phyloP scores from a whole-genome alignment of 1,139 yeast species.

The Nakaseomyces bracarensis region DNA sequence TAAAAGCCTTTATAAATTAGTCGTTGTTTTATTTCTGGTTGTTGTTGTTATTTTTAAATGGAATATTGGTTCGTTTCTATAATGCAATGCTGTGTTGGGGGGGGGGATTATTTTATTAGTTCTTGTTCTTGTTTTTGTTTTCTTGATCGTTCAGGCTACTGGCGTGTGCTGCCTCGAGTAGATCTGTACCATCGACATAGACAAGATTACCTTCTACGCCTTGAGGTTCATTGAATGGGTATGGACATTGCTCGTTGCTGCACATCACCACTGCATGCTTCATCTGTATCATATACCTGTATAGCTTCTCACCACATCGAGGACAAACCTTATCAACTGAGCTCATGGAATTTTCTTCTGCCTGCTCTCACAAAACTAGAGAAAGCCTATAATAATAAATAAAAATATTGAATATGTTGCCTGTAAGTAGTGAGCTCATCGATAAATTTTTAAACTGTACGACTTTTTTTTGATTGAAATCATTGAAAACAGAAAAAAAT shows the following conservation, averaged over 20 bases:
- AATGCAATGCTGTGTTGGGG: no score
- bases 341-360: conserved; percentile 10
- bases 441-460: no score
- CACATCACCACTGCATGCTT: conserved; percentile 33
- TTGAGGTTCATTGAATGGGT: conserved; percentile 32
- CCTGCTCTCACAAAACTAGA: background rate
- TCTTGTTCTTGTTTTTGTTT: background rate
- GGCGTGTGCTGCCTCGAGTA: conserved; percentile 21
- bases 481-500: background rate
- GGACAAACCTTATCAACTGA: conserved; percentile 23
- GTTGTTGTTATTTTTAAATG: no score
- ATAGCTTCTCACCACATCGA: conserved; percentile 25
- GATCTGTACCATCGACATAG: conserved; percentile 26
- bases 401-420: no score
- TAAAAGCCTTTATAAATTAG: no score
- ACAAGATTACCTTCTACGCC: conserved; percentile 17
- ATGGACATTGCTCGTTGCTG: conserved; percentile 30
- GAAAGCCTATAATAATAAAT: no score
- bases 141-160: background rate
- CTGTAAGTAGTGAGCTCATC: no score
- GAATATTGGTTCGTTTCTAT: no score
- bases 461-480: no score
- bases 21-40: no score
- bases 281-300: conserved; percentile 32
- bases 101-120: no score